Conservation (phyloP, 345 rosid genomes). For the Anastatica hierochuntica region DNA sequence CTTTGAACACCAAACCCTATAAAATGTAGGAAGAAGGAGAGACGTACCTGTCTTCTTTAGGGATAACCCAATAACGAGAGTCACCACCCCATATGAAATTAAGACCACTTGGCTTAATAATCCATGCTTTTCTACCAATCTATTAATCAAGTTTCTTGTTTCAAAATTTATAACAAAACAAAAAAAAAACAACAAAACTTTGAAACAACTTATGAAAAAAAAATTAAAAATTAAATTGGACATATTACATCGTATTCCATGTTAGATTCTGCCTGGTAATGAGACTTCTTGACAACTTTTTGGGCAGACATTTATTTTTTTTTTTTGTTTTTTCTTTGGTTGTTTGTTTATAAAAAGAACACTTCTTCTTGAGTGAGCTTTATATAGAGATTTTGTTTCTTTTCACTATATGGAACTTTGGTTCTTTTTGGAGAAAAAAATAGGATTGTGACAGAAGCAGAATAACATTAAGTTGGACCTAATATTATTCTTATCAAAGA, state of each 20-base stretch:
- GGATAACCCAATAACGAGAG: conserved; percentile 28
- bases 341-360: conserved; percentile 4
- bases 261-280: conserved; percentile 24
- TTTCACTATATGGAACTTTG: neutral
- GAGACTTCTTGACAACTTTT: conserved; percentile 27
- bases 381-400: conserved; percentile 13
- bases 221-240: neutral
- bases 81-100: conserved; percentile 29
- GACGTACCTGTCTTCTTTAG: conserved; percentile 21
- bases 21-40: neutral
- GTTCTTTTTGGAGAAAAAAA: neutral
- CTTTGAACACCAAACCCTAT: too few species aligned
- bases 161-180: neutral
- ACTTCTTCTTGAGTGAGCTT: conserved; percentile 5
- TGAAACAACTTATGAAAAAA: neutral
- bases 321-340: conserved; percentile 1
- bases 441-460: conserved; percentile 6
- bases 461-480: conserved; percentile 3
- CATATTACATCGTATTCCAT: conserved; percentile 22
- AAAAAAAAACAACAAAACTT: too few species aligned
- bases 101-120: conserved; percentile 25
- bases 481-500: neutral
- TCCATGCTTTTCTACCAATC: conserved; percentile 25
- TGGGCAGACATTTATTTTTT: conserved; percentile 14
- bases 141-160: neutral